Conservation (phyloP, 352 stramenopile genomes). For the Pythium grandisporangium region DNA sequence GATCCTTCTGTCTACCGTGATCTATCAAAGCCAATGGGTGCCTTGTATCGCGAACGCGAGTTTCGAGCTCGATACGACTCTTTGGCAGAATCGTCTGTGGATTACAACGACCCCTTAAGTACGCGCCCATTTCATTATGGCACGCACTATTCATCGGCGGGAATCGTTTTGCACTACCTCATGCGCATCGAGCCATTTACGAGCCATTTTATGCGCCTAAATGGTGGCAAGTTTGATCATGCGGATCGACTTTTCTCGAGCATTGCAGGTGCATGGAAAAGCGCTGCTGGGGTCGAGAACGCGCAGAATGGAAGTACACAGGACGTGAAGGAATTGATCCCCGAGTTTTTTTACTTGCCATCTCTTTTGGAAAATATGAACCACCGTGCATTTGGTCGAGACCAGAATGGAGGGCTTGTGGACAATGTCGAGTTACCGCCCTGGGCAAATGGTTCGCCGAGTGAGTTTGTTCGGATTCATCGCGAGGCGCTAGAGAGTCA, state of each 20-base stretch:
- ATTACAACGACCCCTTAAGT: conserved; percentile 28
- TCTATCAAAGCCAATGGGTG: conserved; percentile 95
- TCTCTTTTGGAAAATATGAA: conserved; percentile 96
- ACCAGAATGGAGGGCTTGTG: conserved; percentile 78
- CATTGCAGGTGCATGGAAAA: conserved; percentile 90
- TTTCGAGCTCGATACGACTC: conserved; percentile 64
- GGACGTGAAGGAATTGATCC: conserved; percentile 98
- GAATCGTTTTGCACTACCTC: conserved; percentile 97
- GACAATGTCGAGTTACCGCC: conserved; percentile 89
- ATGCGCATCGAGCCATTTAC: conserved; percentile 96
- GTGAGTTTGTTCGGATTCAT: conserved; percentile 94
- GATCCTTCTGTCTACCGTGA: conserved; percentile 91
- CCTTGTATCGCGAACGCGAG: conserved; percentile 87
- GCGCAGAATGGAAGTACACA: conserved; percentile 79
- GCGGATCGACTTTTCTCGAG: conserved; percentile 96
- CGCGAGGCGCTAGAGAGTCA: conserved; percentile 93
- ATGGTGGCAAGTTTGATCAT: conserved; percentile 97
- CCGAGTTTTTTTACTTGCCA: conserved; percentile 96
- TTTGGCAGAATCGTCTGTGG: conserved; percentile 25
- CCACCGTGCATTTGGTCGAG: conserved; percentile 90
- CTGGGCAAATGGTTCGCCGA: conserved; percentile 90
- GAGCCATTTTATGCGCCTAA: conserved; percentile 88
- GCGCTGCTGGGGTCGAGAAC: conserved; percentile 43
- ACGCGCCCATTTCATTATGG: conserved; percentile 92
- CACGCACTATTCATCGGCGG: conserved; percentile 88